Evolutionary conservation across 2,329 filamentous ascomycete genomes (phyloP), one percentile per base, ranked within the genome.

Genomic region (Pleurostoma richardsiae): DNA sequence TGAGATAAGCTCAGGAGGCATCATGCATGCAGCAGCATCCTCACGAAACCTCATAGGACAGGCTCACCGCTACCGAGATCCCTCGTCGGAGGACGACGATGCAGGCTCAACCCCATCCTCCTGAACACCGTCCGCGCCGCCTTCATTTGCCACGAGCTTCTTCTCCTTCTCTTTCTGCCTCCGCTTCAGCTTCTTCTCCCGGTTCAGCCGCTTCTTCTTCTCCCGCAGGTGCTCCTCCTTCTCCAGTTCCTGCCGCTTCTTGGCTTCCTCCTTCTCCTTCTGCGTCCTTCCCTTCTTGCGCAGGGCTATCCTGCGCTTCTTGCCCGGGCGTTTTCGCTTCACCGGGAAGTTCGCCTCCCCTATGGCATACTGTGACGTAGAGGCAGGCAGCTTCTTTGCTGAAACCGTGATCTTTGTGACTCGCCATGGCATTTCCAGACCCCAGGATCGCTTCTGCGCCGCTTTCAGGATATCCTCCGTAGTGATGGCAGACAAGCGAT

Each of bases 121-220:
- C 19, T 19, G 19, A 19, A 2, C 19, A 19, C 19, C 19, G 19
- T 19, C 19, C 19, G 19, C 19, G 19, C 19, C 19, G 19, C 19
- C 19, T 19, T 19, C 19, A 19, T 19, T 19, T 19, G 19, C 19
- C 19, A 19, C 33, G n/a, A 62, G 53, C 55, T 80, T 82, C 64
- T 70, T 69, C 55, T 75, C 75, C 59, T 72, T 79, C 52, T 74
- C 77, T 63, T 83, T 83, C 40, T 73, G 70, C 56, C 74, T 72
- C 56, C 73, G 70, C 61, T 79, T 77, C 50, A 82, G 54, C 66
- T 84, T 83, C 68, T 79, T 82, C 54, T 75, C 61, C 48, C 77
- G 64, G 54, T 85, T 85, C 52, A 81, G 58, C 53, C 79, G 70
- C 65, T 81, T 81, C 67, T 81, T 82, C 70, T 83, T 83, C 46